A percentile compares a stretch with the other conserved stretches of the same genome.
phyloP scores from a whole-genome alignment of 2,329 filamentous ascomycete genomes.

The Hortaea sp. region DNA sequence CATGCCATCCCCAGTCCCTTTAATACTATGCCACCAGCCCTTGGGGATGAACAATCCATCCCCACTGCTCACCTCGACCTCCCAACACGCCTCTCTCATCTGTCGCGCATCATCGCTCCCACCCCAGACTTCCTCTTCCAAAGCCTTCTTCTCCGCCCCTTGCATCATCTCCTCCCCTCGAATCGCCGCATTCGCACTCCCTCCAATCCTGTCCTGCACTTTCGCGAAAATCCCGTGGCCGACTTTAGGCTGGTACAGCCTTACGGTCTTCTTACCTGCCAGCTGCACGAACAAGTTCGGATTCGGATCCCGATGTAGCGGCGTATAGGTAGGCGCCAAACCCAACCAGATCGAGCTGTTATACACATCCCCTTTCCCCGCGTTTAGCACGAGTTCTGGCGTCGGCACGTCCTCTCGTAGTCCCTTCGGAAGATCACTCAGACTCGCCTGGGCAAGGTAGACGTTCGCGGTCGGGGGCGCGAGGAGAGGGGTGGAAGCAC shows the following conservation, averaged over 20 bases:
- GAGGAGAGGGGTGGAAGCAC: conserved; percentile 19
- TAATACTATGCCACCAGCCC: conserved; percentile 82
- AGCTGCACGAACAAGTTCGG: conserved; percentile 87
- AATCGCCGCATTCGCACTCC: conserved; percentile 40
- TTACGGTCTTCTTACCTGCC: conserved; percentile 58
- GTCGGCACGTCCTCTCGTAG: conserved; percentile 58
- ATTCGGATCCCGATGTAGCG: conserved; percentile 86
- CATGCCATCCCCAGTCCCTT: conserved; percentile 48
- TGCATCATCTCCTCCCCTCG: conserved; percentile 87
- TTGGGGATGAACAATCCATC: conserved; percentile 71
- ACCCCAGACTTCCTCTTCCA: conserved; percentile 65
- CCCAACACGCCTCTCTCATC: conserved; percentile 11
- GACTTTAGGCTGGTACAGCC: conserved; percentile 55
- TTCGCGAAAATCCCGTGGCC: conserved; percentile 56
- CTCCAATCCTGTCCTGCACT: conserved; percentile 33
- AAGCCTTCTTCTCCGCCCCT: conserved; percentile 54
- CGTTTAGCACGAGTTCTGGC: conserved; percentile 51
- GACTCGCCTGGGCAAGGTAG: conserved; percentile 76
- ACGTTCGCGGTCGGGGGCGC: conserved; percentile 34
- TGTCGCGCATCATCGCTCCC: conserved; percentile 9
- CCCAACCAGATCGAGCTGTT: conserved; percentile 82
- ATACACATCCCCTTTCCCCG: conserved; percentile 77
- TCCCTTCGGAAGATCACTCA: conserved; percentile 54
- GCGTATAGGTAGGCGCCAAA: conserved; percentile 75
- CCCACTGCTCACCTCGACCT: conserved; percentile 45